Evolutionary conservation across 495 filamentous ascomycete species (phyloP).

Genomic region (Neurospora tetrasperma): DNA sequence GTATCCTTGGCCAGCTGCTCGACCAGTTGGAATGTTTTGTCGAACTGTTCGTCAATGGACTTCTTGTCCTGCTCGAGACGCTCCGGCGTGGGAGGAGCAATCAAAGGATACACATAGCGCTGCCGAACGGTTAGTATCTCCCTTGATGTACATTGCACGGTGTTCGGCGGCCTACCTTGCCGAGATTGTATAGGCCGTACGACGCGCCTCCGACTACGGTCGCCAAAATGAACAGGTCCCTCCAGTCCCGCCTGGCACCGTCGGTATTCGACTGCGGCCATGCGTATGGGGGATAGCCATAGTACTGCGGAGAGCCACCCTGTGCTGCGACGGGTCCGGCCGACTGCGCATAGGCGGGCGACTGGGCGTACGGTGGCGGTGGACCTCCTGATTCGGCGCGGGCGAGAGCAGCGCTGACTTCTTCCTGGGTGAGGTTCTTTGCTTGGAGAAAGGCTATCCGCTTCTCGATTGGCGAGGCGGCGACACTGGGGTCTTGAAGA

Average conservation of each 20-base stretch:
- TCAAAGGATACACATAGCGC: constrained; percentile 84
- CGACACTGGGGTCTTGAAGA: constrained; percentile 84
- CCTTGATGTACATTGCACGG: not conserved
- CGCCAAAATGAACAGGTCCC: constrained; percentile 97
- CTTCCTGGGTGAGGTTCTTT: constrained; percentile 94
- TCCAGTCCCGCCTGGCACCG: constrained; percentile 80
- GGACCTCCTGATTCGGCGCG: constrained; percentile 51
- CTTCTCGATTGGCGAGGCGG: constrained; percentile 85
- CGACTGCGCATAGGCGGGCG: constrained; percentile 16
- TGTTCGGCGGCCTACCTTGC: constrained; percentile 48
- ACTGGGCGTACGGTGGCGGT: constrained; percentile 36
- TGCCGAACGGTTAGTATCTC: constrained; percentile 23
- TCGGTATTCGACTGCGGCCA: constrained; percentile 53
- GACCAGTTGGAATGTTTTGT: constrained; percentile 79
- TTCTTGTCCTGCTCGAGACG: constrained; percentile 90
- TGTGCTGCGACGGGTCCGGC: constrained; percentile 33
- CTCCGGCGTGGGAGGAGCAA: constrained; percentile 86
- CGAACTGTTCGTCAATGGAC: constrained; percentile 82
- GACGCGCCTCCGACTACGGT: constrained; percentile 78
- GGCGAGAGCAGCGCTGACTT: constrained; percentile 76
- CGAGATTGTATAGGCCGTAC: constrained; percentile 77
- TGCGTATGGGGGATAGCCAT: constrained; percentile 57
- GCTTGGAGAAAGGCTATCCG: constrained; percentile 86
- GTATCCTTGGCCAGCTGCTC: constrained; percentile 90
- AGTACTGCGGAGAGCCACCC: constrained; percentile 46